Conservation (phyloP, 805 yeast species). For the Metschnikowia similis region DNA sequence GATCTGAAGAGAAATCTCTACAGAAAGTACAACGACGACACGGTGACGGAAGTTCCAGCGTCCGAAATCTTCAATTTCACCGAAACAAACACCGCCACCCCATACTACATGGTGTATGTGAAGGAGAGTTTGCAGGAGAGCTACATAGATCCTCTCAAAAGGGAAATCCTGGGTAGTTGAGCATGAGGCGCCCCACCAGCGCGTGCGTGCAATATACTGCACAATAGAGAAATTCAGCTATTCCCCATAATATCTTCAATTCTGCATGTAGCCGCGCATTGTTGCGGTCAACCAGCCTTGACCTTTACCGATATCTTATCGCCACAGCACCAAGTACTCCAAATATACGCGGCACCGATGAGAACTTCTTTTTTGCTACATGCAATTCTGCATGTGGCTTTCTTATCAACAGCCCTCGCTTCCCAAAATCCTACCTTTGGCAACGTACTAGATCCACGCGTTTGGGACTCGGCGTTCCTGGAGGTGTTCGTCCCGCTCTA, state of each 20-base stretch:
- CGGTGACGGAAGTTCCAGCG: slow-evolving; percentile 74
- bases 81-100: slow-evolving; percentile 81
- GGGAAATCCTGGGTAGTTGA: slow-evolving; percentile 25
- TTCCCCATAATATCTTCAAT: slow-evolving; percentile 1
- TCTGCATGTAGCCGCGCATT: slow-evolving; percentile 4
- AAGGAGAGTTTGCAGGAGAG: slow-evolving; percentile 52
- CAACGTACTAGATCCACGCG: slow-evolving; percentile 6
- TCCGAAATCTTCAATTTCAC: slow-evolving; percentile 63
- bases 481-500: slow-evolving; percentile 5
- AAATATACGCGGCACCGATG: neutral
- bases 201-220: neutral
- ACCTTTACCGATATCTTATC: neutral
- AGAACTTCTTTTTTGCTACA: neutral
- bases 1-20: slow-evolving; percentile 66
- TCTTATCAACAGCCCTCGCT: neutral
- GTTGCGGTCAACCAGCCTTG: slow-evolving; percentile 1
- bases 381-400: neutral
- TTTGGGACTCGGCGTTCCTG: slow-evolving; percentile 1
- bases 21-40: slow-evolving; percentile 92
- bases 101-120: slow-evolving; percentile 85
- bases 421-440: neutral
- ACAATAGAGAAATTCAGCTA: neutral
- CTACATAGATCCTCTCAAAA: slow-evolving; percentile 61
- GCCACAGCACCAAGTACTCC: neutral
- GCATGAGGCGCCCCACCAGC: neutral